Evolutionary conservation across 2,329 filamentous ascomycete species (phyloP).

Genomic region (Penicillium glabrum): DNA sequence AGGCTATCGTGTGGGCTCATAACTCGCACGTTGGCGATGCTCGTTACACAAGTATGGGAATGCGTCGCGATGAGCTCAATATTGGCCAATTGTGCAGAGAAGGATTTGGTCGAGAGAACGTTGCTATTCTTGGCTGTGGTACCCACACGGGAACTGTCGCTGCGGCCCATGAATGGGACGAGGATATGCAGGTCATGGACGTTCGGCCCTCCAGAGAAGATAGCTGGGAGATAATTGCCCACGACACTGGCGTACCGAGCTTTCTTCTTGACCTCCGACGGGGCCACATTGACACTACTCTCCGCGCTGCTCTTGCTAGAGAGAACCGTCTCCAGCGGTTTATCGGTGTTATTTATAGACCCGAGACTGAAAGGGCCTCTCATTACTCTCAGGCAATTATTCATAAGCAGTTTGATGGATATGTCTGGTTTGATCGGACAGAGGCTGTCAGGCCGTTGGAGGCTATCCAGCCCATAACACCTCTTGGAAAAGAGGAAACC

Average conservation of each 20-base stretch:
- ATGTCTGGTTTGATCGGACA: constrained; percentile 52
- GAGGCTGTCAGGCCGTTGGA: constrained; percentile 49
- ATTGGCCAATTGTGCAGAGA: constrained; percentile 56
- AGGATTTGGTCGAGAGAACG: constrained; percentile 40
- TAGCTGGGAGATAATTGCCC: constrained; percentile 53
- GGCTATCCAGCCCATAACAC: constrained; percentile 44
- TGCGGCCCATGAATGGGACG: constrained; percentile 53
- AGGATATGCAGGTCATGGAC: constrained; percentile 52
- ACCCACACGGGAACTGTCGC: constrained; percentile 55
- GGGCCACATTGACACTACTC: constrained; percentile 32
- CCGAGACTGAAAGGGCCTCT: constrained; percentile 50
- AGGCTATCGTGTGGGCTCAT: constrained; percentile 56
- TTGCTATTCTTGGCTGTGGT: constrained; percentile 49
- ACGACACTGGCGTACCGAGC: constrained; percentile 45
- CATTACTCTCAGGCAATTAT: constrained; percentile 51
- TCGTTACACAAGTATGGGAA: constrained; percentile 52
- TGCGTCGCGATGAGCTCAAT: constrained; percentile 47
- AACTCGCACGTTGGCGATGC: constrained; percentile 57
- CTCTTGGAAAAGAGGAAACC: constrained; percentile 48
- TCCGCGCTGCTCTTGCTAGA: constrained; percentile 38
- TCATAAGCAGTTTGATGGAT: constrained; percentile 51
- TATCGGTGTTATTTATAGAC: constrained; percentile 55
- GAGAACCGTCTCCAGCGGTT: constrained; percentile 50
- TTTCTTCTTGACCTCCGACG: constrained; percentile 51
- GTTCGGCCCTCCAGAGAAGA: constrained; percentile 47